Evolutionary conservation across 2,329 filamentous ascomycete genomes (phyloP), one percentile per base, ranked within the genome.

Genomic region (Beauveria pseudobassiana): DNA sequence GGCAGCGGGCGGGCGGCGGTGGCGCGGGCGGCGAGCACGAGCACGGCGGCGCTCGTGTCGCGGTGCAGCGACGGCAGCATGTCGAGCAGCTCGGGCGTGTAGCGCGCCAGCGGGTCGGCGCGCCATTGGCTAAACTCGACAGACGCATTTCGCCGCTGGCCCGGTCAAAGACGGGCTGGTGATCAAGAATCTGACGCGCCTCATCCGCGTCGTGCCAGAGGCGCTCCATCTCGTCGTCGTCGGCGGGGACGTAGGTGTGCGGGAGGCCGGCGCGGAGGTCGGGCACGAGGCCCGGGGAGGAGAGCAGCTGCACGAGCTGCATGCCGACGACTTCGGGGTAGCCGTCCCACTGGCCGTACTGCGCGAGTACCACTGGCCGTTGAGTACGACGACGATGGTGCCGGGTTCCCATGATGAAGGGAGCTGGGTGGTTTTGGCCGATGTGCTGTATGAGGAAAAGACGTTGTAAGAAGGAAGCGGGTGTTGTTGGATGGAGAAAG

Each of bases 291-390:
- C n/a, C 59, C 4, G 30, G 20, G 8, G 45, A 22, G 45, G 38
- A 7, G 46, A 62, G 59, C 9, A 62, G 28, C 3, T n/a, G 8
- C 8, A 62, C 45, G n/a, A 62, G 52, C 6, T 12, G 28, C 24
- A 49, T 38, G 26, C 59, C 59, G 46, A 26, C 52, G 34, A 28
- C 43, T 2, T 43, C 24, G 7, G 59, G 45, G 52, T 62, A 62
- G 46, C 59, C 59, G 38, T 62, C 59, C 10, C 9, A 62, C 46
- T 62, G 59, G 24, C 52, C 45, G 45, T 62, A 62, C 53, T 62
- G 59, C 26, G 52, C 43, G 28, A 62, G 45, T 30, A 26, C 59
- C 59, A 62, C 2, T 10, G 22, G 52, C 53, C 53, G 22, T 57
- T 30, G 52, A 51, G 28, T 8, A 62, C 34, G 59, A 62, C 59